Conservation (phyloP, 1,139 yeast species). For the Geotrichum klebahnii region DNA sequence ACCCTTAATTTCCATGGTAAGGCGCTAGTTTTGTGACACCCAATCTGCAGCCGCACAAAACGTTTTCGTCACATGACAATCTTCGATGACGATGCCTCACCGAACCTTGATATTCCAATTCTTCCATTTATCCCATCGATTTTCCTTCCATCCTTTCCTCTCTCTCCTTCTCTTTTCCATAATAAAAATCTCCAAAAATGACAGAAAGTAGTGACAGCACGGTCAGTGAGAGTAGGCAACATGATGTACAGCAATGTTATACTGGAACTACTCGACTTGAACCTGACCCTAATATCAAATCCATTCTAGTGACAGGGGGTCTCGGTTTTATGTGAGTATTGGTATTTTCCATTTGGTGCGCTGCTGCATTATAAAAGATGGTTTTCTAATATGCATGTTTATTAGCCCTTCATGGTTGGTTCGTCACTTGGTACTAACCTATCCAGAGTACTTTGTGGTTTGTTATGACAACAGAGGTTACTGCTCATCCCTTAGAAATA, state of each 20-base stretch:
- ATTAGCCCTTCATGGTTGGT: conserved; percentile 48
- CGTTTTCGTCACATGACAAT: too few species aligned
- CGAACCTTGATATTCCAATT: too few species aligned
- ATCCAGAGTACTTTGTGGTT: conserved; percentile 44
- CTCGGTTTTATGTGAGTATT: conserved; percentile 50
- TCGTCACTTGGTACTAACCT: conserved; percentile 40
- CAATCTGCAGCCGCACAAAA: too few species aligned
- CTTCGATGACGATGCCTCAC: too few species aligned
- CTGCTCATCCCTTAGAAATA: conserved; percentile 32
- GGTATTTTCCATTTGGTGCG: neutral
- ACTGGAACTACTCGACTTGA: conserved; percentile 26
- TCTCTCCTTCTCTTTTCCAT: too few species aligned
- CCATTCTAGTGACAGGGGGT: conserved; percentile 53
- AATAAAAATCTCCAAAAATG: too few species aligned
- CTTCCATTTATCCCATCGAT: too few species aligned
- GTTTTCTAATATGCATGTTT: neutral
- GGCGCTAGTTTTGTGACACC: too few species aligned
- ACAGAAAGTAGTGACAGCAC: neutral
- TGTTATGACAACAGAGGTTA: conserved; percentile 51
- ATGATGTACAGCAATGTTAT: neutral
- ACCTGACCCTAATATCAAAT: conserved; percentile 27
- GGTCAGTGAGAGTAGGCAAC: neutral
- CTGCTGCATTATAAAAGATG: neutral
- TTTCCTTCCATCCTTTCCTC: too few species aligned
- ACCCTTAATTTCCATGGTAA: too few species aligned